Conservation (phyloP, 2,329 filamentous ascomycete species). For the Trichoderma atrobrunneum region DNA sequence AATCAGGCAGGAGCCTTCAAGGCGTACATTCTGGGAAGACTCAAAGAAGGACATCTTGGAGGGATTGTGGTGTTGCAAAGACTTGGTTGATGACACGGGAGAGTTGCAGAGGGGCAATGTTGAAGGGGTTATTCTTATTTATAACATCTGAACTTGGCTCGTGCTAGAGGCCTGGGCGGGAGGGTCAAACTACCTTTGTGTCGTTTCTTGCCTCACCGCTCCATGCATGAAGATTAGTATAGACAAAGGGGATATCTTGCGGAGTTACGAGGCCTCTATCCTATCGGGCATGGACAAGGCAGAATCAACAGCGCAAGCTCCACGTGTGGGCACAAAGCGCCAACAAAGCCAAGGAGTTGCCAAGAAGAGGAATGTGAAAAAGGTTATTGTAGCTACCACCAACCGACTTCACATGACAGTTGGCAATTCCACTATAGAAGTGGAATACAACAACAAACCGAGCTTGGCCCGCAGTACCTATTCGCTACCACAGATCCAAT, state of each 20-base stretch:
- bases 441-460: neutral
- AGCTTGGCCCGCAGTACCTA: neutral
- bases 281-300: neutral
- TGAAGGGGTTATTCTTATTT: neutral
- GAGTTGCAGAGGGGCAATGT: neutral
- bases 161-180: neutral
- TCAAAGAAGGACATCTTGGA: neutral
- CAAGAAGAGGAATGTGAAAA: neutral
- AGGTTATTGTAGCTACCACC: neutral
- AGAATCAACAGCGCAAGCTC: neutral
- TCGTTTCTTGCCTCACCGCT: neutral
- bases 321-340: neutral
- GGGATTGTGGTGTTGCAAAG: neutral
- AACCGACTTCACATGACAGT: neutral
- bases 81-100: neutral
- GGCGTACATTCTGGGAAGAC: slow-evolving; percentile 8
- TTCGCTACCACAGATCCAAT: neutral
- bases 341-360: neutral
- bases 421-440: neutral
- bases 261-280: neutral
- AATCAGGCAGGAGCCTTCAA: slow-evolving; percentile 10
- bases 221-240: neutral
- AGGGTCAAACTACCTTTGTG: neutral
- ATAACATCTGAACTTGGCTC: neutral
- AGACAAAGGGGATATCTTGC: neutral